Percentiles rank a stretch among this genome's conserved stretches.
Evolutionary conservation across 306 rosid genomes (phyloP).

Genomic region (Myrica gale): DNA sequence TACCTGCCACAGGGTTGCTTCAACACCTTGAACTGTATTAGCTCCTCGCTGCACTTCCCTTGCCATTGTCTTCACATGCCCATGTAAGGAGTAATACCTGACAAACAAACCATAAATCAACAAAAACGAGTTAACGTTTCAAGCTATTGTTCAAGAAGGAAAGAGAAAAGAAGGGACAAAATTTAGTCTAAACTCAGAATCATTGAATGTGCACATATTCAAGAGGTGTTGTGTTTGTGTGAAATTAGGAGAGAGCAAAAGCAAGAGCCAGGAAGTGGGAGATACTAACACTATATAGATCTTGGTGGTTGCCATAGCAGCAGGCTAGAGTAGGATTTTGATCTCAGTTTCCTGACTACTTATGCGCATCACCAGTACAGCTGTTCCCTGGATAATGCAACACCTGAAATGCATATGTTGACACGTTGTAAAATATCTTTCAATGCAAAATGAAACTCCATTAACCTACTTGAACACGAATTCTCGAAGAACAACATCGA

Average conservation of each 20-base stretch:
- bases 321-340: slow-evolving; percentile 21
- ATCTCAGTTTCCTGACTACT: slow-evolving; percentile 28
- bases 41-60: slow-evolving; percentile 79
- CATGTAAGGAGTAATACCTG: slow-evolving; percentile 84
- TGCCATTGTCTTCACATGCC: slow-evolving; percentile 92
- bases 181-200: neutral
- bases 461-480: neutral
- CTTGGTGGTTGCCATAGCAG: slow-evolving; percentile 64
- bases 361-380: slow-evolving; percentile 7
- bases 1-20: slow-evolving; percentile 90
- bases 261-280: slow-evolving; percentile 11
- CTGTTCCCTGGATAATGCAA: slow-evolving; percentile 21
- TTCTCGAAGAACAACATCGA: neutral
- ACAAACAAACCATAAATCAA: neutral
- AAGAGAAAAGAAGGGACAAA: neutral
- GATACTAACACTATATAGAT: slow-evolving; percentile 69
- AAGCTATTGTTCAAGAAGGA: neutral
- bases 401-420: slow-evolving; percentile 3
- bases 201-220: neutral
- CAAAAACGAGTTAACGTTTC: neutral
- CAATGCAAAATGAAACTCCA: neutral
- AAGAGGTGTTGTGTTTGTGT: neutral
- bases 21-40: slow-evolving; percentile 72
- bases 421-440: neutral
- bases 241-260: no score